Evolutionary conservation across 257 asterid species (phyloP), one percentile per base, ranked within the genome.

Genomic region (Cordia subcordata): DNA sequence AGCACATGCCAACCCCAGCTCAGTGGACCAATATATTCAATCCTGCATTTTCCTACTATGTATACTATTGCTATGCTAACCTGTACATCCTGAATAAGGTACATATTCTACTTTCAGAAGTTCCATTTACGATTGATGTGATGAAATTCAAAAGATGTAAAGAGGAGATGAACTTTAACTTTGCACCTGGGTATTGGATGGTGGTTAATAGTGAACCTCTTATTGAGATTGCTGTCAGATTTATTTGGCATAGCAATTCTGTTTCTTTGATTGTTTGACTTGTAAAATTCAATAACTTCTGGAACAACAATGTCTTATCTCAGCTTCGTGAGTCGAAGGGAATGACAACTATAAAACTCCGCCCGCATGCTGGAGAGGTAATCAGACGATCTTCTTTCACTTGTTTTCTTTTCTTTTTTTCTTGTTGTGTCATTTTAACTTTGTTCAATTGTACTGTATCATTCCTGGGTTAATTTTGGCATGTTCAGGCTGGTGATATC

Each of bases 361-460:
- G 99, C 13, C 99, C 99, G 16, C 99, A 93, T 79, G 79, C 96
- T 70, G 99, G 97, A 76, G 99, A 93, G 96, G 99, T 89, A 76
- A 57, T 68, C 15, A 52, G 12, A 15, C 35, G 12, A 17, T 11
- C 8, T 19, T 59, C 21, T 44, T 50, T 65, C 47, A 15, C 3
- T 19, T 39, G 17, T 49, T 14, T 8, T 45, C 17, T 33, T 51
- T 54, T 6, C 57, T 32, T 60, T 20, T 14, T 11, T 49, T 49
- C 9, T 4, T 10, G 10, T 2, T 1, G 1, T 42, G 14, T 42
- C 15, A 3, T 42, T 42, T 42, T 42, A 42, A 42, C 1, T n/a
- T 49, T 49, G 13, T 49, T 49, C 8, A 49, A 15, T 27, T 27
- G 35, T 27, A 27, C 35, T 27, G 35, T 27, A 49, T 8, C 54